phyloP scores from a whole-genome alignment of 192 early-diverging fungal genomes.

The Entrophospora sp. region DNA sequence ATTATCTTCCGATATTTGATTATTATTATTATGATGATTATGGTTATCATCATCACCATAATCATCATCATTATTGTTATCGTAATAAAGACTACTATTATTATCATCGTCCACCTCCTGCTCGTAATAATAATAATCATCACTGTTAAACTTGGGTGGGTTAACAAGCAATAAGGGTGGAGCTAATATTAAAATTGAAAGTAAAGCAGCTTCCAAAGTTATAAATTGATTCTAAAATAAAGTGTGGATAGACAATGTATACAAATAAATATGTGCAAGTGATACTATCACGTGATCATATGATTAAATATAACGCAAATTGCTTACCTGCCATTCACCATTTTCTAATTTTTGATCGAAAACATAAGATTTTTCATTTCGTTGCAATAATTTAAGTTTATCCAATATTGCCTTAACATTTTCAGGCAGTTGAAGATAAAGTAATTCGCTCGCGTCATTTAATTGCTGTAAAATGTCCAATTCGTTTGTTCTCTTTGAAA shows the following conservation, averaged over 20 bases:
- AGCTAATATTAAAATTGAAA: slow-evolving; percentile 12
- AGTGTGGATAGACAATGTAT: too few relatives aligned
- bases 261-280: too few relatives aligned
- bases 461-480: not conserved
- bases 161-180: slow-evolving; percentile 5
- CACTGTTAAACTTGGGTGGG: not conserved
- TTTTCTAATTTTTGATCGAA: slow-evolving; percentile 7
- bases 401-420: slow-evolving; percentile 14
- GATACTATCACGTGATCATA: not conserved
- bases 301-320: not conserved
- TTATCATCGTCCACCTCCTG: not conserved
- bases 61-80: not conserved
- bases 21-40: not conserved
- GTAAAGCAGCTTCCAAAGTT: slow-evolving; percentile 12
- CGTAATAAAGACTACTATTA: not conserved
- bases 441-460: not conserved
- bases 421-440: slow-evolving; percentile 16
- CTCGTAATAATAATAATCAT: not conserved
- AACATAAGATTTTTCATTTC: not conserved
- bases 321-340: slow-evolving; percentile 13
- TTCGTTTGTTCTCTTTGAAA: too few relatives aligned
- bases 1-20: not conserved
- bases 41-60: not conserved
- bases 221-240: not conserved
- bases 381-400: slow-evolving; percentile 6